Evolutionary conservation across 441 rosid genomes (phyloP).

Genomic region (Jatropha multifida): DNA sequence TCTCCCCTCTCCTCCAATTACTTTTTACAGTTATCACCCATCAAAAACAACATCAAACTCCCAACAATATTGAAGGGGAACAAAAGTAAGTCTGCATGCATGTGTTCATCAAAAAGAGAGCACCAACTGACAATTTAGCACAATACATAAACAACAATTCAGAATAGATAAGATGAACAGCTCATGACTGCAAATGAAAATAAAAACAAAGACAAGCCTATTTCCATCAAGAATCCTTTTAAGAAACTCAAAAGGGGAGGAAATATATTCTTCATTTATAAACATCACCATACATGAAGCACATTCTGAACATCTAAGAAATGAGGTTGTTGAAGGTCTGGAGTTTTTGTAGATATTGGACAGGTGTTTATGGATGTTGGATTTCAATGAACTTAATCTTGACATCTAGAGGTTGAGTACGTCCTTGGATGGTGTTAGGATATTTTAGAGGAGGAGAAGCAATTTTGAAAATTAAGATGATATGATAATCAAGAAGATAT

Average conservation of each 20-base stretch:
- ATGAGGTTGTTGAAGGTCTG: neutral
- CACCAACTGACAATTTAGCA: neutral
- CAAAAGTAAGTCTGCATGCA: neutral
- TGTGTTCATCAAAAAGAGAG: neutral
- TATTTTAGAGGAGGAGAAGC: neutral
- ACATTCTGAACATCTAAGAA: neutral
- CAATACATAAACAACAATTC: neutral
- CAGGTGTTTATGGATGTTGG: neutral
- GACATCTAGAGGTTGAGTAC: neutral
- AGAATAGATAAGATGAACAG: neutral
- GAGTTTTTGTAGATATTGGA: neutral
- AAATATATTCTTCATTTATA: neutral
- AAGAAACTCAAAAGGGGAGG: neutral
- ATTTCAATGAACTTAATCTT: neutral
- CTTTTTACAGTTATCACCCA: neutral
- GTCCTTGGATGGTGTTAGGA: neutral
- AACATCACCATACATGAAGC: neutral
- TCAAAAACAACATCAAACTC: neutral
- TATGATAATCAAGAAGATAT: constrained; percentile 16
- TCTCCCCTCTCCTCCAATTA: neutral
- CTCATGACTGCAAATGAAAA: neutral
- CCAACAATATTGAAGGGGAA: neutral
- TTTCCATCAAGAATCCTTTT: neutral
- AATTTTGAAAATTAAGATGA: constrained; percentile 7
- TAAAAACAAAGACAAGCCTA: neutral